These are phyloP conservation scores for Tephrocybe sp. DNA, from an alignment of 768 basidiomycete genomes.

Conservation along the genomic window DNA sequence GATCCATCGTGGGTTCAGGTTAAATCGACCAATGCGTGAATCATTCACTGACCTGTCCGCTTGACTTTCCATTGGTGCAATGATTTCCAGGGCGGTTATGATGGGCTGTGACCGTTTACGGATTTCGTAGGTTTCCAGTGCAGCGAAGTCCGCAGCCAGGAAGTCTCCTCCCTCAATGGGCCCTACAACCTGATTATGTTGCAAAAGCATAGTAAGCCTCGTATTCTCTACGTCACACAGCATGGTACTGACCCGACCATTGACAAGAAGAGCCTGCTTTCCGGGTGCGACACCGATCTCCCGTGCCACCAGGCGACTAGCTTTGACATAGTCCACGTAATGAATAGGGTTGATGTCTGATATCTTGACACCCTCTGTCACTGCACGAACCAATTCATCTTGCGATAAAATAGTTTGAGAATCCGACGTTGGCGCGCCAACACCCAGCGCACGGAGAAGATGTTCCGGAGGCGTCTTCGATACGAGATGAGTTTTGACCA, in stretches of 20 bases:
- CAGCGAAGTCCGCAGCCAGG: constrained; percentile 64
- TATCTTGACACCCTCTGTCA: constrained; percentile 33
- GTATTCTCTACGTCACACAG: not conserved
- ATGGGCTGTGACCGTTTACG: constrained; percentile 69
- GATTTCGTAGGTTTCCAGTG: constrained; percentile 73
- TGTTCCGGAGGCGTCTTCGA: constrained; percentile 34
- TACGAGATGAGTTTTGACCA: constrained; percentile 41
- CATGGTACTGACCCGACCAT: constrained; percentile 8
- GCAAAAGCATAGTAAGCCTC: not conserved
- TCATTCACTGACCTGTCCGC: constrained; percentile 39
- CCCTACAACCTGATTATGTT: constrained; percentile 61
- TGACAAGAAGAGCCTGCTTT: constrained; percentile 37
- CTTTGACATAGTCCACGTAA: constrained; percentile 42
- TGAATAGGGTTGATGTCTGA: constrained; percentile 30
- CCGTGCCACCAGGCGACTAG: constrained; percentile 47
- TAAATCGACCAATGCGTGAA: constrained; percentile 3
- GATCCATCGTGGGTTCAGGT: not conserved
- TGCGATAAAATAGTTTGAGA: constrained; percentile 39
- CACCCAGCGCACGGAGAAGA: constrained; percentile 39
- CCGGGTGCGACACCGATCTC: constrained; percentile 61
- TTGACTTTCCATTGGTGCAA: constrained; percentile 37
- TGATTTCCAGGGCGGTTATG: constrained; percentile 56
- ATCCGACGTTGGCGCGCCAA: constrained; percentile 18
- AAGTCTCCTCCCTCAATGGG: constrained; percentile 65
- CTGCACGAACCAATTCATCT: constrained; percentile 26